Percentiles rank a stretch among this genome's conserved stretches.
These are phyloP conservation scores for Leccinum longicurvipes DNA, from an alignment of 768 basidiomycete genomes.

Conservation along the genomic window DNA sequence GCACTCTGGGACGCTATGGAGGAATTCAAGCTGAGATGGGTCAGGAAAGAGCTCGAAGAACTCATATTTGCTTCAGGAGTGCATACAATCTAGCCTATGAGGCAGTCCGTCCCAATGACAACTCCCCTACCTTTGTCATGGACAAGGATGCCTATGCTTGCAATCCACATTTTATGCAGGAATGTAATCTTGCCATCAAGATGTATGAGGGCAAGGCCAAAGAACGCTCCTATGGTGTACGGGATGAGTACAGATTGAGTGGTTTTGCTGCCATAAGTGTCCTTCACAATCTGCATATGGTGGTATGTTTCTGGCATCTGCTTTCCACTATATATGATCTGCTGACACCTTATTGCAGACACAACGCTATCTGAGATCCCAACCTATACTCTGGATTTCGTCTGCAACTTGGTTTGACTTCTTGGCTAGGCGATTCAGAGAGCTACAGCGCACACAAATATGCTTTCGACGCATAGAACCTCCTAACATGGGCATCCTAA, in stretches of 20 bases:
- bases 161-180: background rate
- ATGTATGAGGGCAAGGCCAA: constrained; percentile 3
- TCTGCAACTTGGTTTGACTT: background rate
- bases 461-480: background rate
- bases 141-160: constrained; percentile 2
- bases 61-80: background rate
- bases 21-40: background rate
- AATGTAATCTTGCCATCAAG: background rate
- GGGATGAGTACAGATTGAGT: constrained; percentile 6
- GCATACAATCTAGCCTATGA: constrained; percentile 2
- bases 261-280: constrained; percentile 1
- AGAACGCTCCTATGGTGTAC: background rate
- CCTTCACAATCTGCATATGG: background rate
- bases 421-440: background rate
- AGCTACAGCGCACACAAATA: constrained; percentile 3
- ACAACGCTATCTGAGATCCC: background rate
- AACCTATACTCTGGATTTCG: constrained; percentile 6
- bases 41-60: background rate
- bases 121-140: background rate
- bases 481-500: constrained; percentile 8
- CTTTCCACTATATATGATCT: no score
- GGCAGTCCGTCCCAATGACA: background rate
- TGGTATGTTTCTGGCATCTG: background rate
- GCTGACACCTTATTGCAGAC: background rate
- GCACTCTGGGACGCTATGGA: background rate